phyloP scores from a whole-genome alignment of 495 filamentous ascomycete genomes.

The Oleoguttula mirabilis region DNA sequence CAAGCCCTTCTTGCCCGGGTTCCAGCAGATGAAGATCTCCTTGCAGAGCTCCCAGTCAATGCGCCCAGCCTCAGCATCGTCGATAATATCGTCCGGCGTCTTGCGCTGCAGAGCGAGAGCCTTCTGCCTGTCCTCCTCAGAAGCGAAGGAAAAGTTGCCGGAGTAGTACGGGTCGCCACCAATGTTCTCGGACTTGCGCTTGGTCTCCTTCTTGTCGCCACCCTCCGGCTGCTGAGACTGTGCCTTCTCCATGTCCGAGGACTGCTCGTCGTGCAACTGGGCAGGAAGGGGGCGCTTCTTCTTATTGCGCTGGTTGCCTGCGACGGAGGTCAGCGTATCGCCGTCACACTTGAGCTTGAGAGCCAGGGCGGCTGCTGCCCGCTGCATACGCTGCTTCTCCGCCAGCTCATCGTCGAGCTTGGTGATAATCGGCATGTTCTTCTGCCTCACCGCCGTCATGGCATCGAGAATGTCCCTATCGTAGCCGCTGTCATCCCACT shows the following conservation, averaged over 20 bases:
- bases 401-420: constrained; percentile 2
- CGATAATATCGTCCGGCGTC: constrained; percentile 7
- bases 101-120: background rate
- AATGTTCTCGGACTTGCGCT: constrained; percentile 1
- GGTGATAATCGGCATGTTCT: constrained; percentile 3
- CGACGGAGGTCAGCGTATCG: background rate
- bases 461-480: constrained; percentile 1
- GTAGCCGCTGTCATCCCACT: constrained; percentile 13
- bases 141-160: constrained; percentile 13
- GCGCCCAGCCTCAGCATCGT: constrained; percentile 1
- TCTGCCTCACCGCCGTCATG: constrained; percentile 4
- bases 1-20: constrained; percentile 10
- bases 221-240: background rate
- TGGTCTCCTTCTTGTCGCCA: background rate
- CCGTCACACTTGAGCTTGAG: too few species aligned
- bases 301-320: background rate
- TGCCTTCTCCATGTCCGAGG: background rate
- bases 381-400: constrained; percentile 3
- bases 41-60: constrained; percentile 2
- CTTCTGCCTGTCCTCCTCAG: background rate
- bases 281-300: background rate
- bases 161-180: constrained; percentile 13
- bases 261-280: background rate
- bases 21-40: constrained; percentile 13
- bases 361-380: background rate